phyloP scores from a whole-genome alignment of 805 yeast species.

The Grigorovia jiainica region DNA sequence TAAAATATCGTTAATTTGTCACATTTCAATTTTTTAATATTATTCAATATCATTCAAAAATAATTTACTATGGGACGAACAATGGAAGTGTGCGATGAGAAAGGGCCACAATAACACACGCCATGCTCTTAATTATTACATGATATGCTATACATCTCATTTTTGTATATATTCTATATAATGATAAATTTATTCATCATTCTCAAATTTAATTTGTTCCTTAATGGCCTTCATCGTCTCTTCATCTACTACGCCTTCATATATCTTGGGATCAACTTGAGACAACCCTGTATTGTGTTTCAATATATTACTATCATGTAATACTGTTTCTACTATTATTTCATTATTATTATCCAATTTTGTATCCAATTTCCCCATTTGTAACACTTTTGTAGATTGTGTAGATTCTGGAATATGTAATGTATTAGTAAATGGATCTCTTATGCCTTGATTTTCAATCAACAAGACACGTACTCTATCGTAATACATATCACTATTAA shows the following conservation, averaged over 20 bases:
- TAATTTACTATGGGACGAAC: no score
- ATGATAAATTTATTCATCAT: neutral
- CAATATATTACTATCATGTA: slow-evolving; percentile 37
- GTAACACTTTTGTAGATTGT: slow-evolving; percentile 50
- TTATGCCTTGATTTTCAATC: slow-evolving; percentile 42
- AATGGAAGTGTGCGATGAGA: no score
- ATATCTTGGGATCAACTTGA: slow-evolving; percentile 48
- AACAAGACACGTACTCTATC: slow-evolving; percentile 44
- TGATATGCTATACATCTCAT: no score
- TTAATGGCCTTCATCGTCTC: slow-evolving; percentile 51
- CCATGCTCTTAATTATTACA: no score
- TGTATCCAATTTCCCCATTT: slow-evolving; percentile 13
- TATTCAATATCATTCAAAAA: no score
- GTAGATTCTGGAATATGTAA: slow-evolving; percentile 62
- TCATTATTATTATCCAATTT: slow-evolving; percentile 21
- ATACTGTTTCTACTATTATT: slow-evolving; percentile 39
- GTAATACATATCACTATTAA: slow-evolving; percentile 51
- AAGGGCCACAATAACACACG: no score
- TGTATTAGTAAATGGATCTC: slow-evolving; percentile 81
- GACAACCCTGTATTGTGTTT: slow-evolving; percentile 53
- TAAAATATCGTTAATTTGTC: no score
- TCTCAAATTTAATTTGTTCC: slow-evolving; percentile 49
- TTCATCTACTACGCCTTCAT: slow-evolving; percentile 48
- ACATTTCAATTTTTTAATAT: no score
- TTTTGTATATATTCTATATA: no score